These are phyloP conservation scores for Globisporangium takayamanum DNA, from an alignment of 352 stramenopile species.

Conservation along the genomic window DNA sequence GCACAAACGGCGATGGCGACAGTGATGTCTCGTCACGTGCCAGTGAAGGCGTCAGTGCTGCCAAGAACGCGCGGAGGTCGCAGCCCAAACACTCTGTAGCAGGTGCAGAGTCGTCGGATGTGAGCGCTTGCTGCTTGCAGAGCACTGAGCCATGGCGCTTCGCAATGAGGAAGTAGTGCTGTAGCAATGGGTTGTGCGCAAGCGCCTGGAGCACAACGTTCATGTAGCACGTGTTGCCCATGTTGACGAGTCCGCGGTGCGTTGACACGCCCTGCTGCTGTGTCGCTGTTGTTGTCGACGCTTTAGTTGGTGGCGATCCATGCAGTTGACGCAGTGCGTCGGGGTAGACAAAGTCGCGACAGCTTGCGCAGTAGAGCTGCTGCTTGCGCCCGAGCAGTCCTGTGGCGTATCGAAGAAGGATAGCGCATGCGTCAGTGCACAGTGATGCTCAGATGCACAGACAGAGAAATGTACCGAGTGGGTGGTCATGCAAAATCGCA, in stretches of 20 bases:
- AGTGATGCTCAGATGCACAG: not conserved
- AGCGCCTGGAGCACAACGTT: constrained; percentile 72
- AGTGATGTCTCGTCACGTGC: constrained; percentile 1
- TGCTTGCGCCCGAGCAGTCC: constrained; percentile 36
- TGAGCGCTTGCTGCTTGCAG: constrained; percentile 23
- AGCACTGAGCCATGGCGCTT: constrained; percentile 55
- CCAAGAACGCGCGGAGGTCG: constrained; percentile 46
- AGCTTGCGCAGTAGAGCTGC: constrained; percentile 53
- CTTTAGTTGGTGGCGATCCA: not conserved
- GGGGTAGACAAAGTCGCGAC: constrained; percentile 59
- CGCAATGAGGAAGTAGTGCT: constrained; percentile 65
- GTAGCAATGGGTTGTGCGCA: constrained; percentile 61
- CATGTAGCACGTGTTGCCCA: constrained; percentile 86
- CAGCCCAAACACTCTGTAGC: constrained; percentile 48
- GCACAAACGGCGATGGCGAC: constrained; percentile 34
- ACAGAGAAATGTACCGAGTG: constrained; percentile 28
- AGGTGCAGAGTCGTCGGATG: constrained; percentile 2
- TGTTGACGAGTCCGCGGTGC: constrained; percentile 65
- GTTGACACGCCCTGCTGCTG: constrained; percentile 19
- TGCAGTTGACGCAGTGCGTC: constrained; percentile 6
- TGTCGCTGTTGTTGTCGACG: not conserved
- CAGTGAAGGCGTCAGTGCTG: constrained; percentile 18
- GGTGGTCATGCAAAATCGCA: constrained; percentile 50
- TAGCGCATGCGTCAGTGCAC: not conserved
- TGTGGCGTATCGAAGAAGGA: constrained; percentile 11